Percentiles rank a stretch among this genome's conserved stretches.
These are phyloP conservation scores for Fusarium sp. DNA, from an alignment of 2,329 filamentous ascomycete genomes.

Conservation along the genomic window DNA sequence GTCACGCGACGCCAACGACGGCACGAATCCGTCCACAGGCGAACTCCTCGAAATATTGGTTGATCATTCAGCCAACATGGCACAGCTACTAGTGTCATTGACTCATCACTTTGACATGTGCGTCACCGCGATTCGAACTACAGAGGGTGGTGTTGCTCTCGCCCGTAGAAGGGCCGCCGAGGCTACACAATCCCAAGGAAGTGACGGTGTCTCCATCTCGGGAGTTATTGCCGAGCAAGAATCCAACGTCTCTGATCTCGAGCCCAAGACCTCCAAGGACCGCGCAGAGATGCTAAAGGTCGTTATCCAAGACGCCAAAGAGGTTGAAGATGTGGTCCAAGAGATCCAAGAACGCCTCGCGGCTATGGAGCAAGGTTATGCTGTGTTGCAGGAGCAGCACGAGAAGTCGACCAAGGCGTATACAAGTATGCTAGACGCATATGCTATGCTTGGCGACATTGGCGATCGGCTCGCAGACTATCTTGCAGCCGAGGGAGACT, in stretches of 20 bases:
- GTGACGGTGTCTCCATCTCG: constrained; percentile 67
- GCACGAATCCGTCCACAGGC: constrained; percentile 52
- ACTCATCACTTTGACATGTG: constrained; percentile 93
- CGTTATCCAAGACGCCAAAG: constrained; percentile 72
- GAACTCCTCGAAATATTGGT: constrained; percentile 70
- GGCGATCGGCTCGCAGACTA: constrained; percentile 70
- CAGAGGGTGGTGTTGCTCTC: constrained; percentile 77
- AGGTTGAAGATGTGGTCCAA: constrained; percentile 70
- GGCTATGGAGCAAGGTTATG: constrained; percentile 77
- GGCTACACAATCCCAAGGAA: constrained; percentile 57
- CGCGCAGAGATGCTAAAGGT: constrained; percentile 84
- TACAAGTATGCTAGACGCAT: constrained; percentile 66
- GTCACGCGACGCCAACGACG: constrained; percentile 48
- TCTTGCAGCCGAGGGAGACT: constrained; percentile 69
- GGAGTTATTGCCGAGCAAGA: constrained; percentile 69
- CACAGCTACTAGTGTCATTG: constrained; percentile 77
- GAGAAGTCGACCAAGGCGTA: constrained; percentile 60
- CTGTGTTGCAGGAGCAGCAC: constrained; percentile 68
- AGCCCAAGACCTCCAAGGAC: constrained; percentile 77
- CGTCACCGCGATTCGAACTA: constrained; percentile 88
- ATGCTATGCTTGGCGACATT: constrained; percentile 71
- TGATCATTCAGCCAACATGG: constrained; percentile 81
- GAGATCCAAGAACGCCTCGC: constrained; percentile 77
- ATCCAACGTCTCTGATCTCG: constrained; percentile 60
- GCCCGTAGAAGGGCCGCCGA: constrained; percentile 74